Base-by-base conservation (phyloP, 768 basidiomycete species). In the Pleurotus eryngii region DNA sequence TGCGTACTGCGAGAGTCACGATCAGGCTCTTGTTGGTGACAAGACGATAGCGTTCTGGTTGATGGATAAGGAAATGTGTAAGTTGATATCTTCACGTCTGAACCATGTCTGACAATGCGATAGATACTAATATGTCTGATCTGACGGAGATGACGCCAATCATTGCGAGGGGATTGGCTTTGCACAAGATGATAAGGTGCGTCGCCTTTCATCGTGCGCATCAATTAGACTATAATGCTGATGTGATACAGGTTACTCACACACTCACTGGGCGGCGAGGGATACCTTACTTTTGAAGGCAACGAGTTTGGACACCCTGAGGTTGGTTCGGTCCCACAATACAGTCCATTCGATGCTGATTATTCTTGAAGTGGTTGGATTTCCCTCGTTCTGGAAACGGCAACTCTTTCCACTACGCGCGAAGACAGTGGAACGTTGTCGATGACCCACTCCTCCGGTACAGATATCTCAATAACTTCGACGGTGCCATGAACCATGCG, bases 1-100 rank as follows among this genome's bases (percentile, higher is more conserved):
- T 50, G 92, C 94, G 0, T 95, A 93, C 56, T 90, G 89, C 51
- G 97, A 99, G 74, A 94, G 91, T 64, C 97, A 98, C 62, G 96
- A 98, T 72, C 97, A 99, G 70, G 96, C 97, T 12, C 81, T 99
- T 26, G 97, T 99, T 0, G 97, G 97, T 11, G 97, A 99, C 76
- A 99, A 99, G 78, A 98, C 96, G 2, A 67, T 99, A 46, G 97
- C 97, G 3, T 99, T 99, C 74, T 99, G 97, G 97, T 73, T 98
- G 57, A 99, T 99, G 97, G 97, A 99, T 73, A 96, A 96, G 74
- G 97, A 98, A 73, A 99, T 99, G 97, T 98, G 95, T 95, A 79
- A 64, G 85, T 77, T 35, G 17, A 48, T 47, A 53, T 47, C 59
- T 56, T 3, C 46, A n/a, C 37, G 24, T 14, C 17, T 47, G 15